Base-by-base conservation (phyloP, 2,329 filamentous ascomycete species). In the Colletotrichum somersetense region DNA sequence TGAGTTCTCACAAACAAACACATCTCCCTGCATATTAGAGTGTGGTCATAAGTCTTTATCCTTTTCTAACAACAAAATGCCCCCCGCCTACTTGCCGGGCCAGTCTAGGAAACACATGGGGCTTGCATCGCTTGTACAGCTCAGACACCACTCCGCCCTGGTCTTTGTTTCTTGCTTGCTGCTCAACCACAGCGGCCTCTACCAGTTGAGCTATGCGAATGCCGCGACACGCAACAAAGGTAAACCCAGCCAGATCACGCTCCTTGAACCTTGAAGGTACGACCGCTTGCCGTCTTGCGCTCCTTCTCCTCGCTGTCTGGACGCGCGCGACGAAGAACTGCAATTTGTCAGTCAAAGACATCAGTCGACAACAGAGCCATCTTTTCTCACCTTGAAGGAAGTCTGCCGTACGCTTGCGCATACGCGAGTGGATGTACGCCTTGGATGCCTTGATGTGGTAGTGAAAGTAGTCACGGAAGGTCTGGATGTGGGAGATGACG, bases 401-500 rank as follows among this genome's bases (percentile, higher is more conserved):
- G 82, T 99, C 97, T 62, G 96, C 96, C 12, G 97, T 99, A 82
- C 96, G 91, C 86, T 96, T 94, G 81, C 96, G 92, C 96, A 99
- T 99, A 79, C 97, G 91, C 44, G 95, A 97, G 88, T 99, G 96
- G 76, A 99, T 99, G 80, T 98, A 99, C 65, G 97, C 96, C 88
- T 99, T 99, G 74, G 95, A 98, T 40, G 96, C 97, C 85, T 99
- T 99, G 85, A 99, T 99, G 84, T 99, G 96, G 83, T 99, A 99
- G 83, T 99, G 96, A 88, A 99, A 99, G 84, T 99, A 99, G 81
- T 99, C 96, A 76, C 96, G 93, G 93, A 99, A 99, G 18, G 96
- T 99, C 85, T 99, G 97, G 78, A 99, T 98, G 82, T 99, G 97
- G 62, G 95, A 98, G 77, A 99, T 99, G 81, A 97, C 95, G 76